Evolutionary conservation across 306 rosid species (phyloP), one percentile per base, ranked within the genome.

Genomic region (Pachyrhizus erosus): DNA sequence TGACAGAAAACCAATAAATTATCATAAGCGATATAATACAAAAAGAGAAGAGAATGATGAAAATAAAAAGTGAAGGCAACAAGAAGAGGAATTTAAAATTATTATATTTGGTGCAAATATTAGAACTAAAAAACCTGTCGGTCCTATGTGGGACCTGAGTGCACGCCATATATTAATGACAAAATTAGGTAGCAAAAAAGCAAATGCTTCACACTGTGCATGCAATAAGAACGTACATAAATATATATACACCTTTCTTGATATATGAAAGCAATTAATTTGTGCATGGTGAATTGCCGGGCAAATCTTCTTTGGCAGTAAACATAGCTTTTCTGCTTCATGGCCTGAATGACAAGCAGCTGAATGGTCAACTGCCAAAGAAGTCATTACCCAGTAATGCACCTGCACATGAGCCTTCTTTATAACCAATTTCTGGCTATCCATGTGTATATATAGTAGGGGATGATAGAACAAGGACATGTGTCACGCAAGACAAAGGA

Each of bases 231-330:
- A 14, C 45, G 11, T 6, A 26, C 5, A 57, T 12, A 18, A 24
- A 24, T 12, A 7, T 8, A 1, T 10, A 18, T 17, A 33, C 21
- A 51, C 55, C 70, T 33, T 51, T 9, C 29, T 68, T 39, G 48
- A 66, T 14, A 10, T 34, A 34, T 80, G 77, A 68, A 51, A 67
- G 70, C 2, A 5, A 4, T 43, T 57, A n/a, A 11, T 10, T 27
- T 20, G 65, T 14, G 88, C 79, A 77, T 12, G 43, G 84, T 81
- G 91, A 80, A 87, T 92, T 86, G 87, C 93, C 18, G 93, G 90
- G 87, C 93, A 92, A 89, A 90, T 90, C 93, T 86, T 88, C 93
- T 90, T 92, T 90, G 97, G 92, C 92, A 77, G 89, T 88, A 76
- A 80, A 83, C 78, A 49, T 14, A 29, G 78, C 12, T 34, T 75